Conservation (phyloP, 2,329 filamentous ascomycete species). For the Claviceps humidiphila region DNA sequence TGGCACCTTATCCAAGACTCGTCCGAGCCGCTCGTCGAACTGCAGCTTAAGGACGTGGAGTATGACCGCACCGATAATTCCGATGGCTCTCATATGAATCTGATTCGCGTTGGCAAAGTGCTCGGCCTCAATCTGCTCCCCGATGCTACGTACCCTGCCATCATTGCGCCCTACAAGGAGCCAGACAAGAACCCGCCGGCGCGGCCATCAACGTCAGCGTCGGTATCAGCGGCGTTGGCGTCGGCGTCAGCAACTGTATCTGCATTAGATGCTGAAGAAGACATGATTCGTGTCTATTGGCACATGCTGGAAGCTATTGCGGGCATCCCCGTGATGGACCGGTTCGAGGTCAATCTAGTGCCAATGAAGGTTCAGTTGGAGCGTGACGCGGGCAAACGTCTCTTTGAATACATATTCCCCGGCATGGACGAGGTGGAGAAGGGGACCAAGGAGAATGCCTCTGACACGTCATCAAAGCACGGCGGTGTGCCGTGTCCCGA, state of each 20-base stretch:
- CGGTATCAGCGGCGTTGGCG: neutral
- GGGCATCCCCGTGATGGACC: constrained; percentile 91
- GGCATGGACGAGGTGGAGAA: constrained; percentile 52
- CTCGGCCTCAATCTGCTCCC: constrained; percentile 80
- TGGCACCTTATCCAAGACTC: constrained; percentile 90
- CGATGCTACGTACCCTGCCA: constrained; percentile 87
- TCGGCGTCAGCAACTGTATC: constrained; percentile 9
- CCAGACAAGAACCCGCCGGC: constrained; percentile 33
- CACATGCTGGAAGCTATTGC: constrained; percentile 97
- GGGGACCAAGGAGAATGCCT: constrained; percentile 38
- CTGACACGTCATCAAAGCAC: constrained; percentile 39
- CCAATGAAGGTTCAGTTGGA: constrained; percentile 91
- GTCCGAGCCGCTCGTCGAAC: constrained; percentile 77
- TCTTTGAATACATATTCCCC: constrained; percentile 97
- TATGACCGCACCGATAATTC: constrained; percentile 95
- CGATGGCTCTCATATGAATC: constrained; percentile 90
- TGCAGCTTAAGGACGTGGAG: constrained; percentile 80
- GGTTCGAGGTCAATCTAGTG: constrained; percentile 88
- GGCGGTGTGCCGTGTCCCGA: constrained; percentile 8
- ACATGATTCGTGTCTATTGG: constrained; percentile 93
- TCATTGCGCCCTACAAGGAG: constrained; percentile 82
- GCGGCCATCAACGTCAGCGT: neutral
- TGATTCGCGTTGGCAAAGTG: constrained; percentile 77
- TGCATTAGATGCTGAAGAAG: constrained; percentile 33
- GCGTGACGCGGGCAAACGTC: constrained; percentile 76